phyloP scores from a whole-genome alignment of 2,329 filamentous ascomycete genomes.

The Pseudogymnoascus verrucosus region DNA sequence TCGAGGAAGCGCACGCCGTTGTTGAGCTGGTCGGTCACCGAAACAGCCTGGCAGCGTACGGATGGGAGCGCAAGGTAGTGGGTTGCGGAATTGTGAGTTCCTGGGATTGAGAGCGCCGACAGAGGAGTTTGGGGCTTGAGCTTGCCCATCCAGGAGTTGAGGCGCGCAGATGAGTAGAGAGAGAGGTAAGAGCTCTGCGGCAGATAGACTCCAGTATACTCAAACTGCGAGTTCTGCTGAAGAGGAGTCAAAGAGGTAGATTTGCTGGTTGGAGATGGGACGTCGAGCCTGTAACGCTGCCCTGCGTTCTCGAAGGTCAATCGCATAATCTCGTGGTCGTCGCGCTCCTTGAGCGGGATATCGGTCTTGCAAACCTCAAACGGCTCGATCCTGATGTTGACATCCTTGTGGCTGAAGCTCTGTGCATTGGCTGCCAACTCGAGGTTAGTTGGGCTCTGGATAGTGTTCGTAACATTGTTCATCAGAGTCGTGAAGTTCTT shows the following conservation, averaged over 20 bases:
- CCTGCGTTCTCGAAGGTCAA: constrained; percentile 62
- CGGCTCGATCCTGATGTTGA: constrained; percentile 56
- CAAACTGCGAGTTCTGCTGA: constrained; percentile 40
- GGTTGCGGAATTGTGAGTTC: constrained; percentile 91
- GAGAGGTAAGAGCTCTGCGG: constrained; percentile 46
- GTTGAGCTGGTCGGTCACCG: constrained; percentile 66
- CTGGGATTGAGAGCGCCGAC: constrained; percentile 78
- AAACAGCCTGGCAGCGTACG: constrained; percentile 83
- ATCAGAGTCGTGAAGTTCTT: constrained; percentile 37
- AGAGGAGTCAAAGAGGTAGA: constrained; percentile 54
- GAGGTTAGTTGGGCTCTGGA: not conserved
- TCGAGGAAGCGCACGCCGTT: constrained; percentile 95
- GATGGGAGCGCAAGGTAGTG: constrained; percentile 78
- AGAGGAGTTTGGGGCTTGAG: constrained; percentile 66
- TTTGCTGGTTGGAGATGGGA: constrained; percentile 52
- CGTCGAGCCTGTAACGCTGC: constrained; percentile 64
- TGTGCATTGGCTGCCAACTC: constrained; percentile 44
- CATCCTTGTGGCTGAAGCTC: constrained; percentile 52
- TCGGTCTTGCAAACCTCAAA: constrained; percentile 60
- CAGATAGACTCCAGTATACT: constrained; percentile 61
- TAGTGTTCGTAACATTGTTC: constrained; percentile 34
- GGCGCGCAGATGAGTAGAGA: constrained; percentile 63
- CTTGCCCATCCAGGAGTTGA: constrained; percentile 72
- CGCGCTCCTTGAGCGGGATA: constrained; percentile 49
- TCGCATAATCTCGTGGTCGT: constrained; percentile 57